These are phyloP conservation scores for Cystofilobasidium bisporidii DNA, from an alignment of 768 basidiomycete species.

Conservation along the genomic window DNA sequence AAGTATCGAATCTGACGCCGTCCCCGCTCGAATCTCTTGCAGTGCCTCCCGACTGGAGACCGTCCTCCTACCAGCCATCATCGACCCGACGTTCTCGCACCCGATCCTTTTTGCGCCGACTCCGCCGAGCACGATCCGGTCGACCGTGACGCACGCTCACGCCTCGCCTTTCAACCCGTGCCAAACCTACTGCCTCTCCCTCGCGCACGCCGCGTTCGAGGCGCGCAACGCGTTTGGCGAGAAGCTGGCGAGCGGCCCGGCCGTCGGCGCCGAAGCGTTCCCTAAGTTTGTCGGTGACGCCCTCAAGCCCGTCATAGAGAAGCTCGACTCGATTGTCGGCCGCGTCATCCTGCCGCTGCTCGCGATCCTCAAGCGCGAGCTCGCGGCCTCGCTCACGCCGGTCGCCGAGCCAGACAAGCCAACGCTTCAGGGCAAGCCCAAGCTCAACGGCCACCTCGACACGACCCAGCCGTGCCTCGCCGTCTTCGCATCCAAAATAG, in stretches of 20 bases:
- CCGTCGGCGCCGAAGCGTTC: constrained; percentile 9
- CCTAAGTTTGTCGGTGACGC: constrained; percentile 23
- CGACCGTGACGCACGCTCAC: constrained; percentile 1
- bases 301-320: constrained; percentile 26
- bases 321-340: constrained; percentile 24
- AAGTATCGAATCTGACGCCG: not conserved
- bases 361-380: constrained; percentile 22
- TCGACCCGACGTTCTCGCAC: constrained; percentile 22
- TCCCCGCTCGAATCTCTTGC: not conserved
- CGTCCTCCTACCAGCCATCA: constrained; percentile 21
- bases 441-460: not conserved
- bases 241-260: constrained; percentile 8
- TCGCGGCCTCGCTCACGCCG: constrained; percentile 7
- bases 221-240: constrained; percentile 5
- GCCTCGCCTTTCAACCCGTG: constrained; percentile 26
- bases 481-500: constrained; percentile 19
- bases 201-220: constrained; percentile 27
- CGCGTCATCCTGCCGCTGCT: constrained; percentile 26
- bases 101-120: constrained; percentile 19
- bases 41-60: constrained; percentile 26
- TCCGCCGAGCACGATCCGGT: not conserved
- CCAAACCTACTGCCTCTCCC: constrained; percentile 23
- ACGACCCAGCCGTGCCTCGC: constrained; percentile 5
- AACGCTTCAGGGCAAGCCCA: not conserved
- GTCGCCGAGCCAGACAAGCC: constrained; percentile 9